Conservation (phyloP, 164 flowering plant genomes). For the Magnolia officinalis region DNA sequence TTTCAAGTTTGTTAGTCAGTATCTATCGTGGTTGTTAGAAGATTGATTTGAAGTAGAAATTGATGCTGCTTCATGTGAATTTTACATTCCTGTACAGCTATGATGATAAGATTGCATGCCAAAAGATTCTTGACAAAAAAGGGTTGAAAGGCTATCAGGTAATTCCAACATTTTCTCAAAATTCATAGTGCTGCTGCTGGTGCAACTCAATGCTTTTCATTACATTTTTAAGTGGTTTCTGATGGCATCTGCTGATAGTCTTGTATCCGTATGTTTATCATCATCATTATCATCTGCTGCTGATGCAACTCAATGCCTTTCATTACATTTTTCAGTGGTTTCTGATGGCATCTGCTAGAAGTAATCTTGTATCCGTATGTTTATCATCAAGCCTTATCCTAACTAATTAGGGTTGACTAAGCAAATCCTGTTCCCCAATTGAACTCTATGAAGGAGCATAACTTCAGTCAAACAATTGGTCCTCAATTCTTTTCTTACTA, state of each 20-base stretch:
- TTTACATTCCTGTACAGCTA: conserved; percentile 36
- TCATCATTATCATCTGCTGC: too few relatives aligned
- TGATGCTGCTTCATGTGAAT: background rate
- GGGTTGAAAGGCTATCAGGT: conserved; percentile 93
- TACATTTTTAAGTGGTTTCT: background rate
- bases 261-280: too few relatives aligned
- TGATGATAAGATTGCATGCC: conserved; percentile 92
- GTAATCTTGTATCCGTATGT: background rate
- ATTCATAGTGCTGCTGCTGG: background rate
- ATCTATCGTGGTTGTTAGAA: too few relatives aligned
- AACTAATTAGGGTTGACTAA: too few relatives aligned
- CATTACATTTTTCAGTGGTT: background rate
- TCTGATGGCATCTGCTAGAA: background rate
- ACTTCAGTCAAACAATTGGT: too few relatives aligned
- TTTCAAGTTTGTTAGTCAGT: conserved; percentile 2
- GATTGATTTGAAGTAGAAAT: background rate
- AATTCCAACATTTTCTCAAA: conserved; percentile 4
- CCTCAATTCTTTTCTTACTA: too few relatives aligned
- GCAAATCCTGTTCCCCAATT: too few relatives aligned
- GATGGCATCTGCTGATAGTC: background rate
- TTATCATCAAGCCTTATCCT: too few relatives aligned
- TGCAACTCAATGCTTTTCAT: background rate
- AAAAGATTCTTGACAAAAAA: conserved; percentile 78
- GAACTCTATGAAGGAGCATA: too few relatives aligned
- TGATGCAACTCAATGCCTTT: conserved; percentile 3